A percentile compares a stretch with the other conserved stretches of the same genome.
These are phyloP conservation scores for Deuterostichococcus epilithicus DNA, from an alignment of 139 green algal genomes.

Conservation along the genomic window DNA sequence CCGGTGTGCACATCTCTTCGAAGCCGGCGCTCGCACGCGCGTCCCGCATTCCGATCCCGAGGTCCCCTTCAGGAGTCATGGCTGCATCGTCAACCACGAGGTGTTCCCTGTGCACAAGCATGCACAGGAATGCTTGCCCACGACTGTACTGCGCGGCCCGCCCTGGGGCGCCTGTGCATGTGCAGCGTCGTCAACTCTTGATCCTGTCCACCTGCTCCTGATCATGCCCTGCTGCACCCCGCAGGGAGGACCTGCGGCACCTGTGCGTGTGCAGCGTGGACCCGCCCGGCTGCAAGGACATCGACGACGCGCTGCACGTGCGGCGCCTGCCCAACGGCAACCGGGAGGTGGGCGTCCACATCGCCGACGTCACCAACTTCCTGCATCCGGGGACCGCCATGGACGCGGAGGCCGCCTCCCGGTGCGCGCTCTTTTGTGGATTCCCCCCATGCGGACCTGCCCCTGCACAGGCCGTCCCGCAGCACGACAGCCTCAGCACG, in stretches of 20 bases:
- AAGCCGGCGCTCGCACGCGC: neutral
- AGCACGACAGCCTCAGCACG: too few species aligned
- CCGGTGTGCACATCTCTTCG: slow-evolving; percentile 13
- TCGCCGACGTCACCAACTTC: slow-evolving; percentile 93
- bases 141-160: too few species aligned
- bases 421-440: slow-evolving; percentile 24
- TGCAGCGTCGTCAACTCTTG: too few species aligned
- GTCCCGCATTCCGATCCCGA: too few species aligned
- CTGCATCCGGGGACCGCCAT: slow-evolving; percentile 64
- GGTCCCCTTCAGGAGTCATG: too few species aligned
- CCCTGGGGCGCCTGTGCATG: too few species aligned
- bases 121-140: too few species aligned
- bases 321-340: slow-evolving; percentile 38
- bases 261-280: slow-evolving; percentile 75
- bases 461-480: too few species aligned
- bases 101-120: neutral
- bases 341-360: slow-evolving; percentile 79
- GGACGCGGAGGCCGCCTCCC: slow-evolving; percentile 71
- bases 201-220: too few species aligned
- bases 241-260: slow-evolving; percentile 63
- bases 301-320: slow-evolving; percentile 88
- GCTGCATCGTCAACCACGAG: too few species aligned
- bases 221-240: neutral
- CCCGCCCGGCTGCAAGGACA: slow-evolving; percentile 86
- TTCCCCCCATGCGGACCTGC: too few species aligned